Percentiles rank a stretch among this genome's conserved stretches.
These are phyloP conservation scores for Cyclospora cayetanensis DNA, from an alignment of 169 alveolate species.

Conservation along the genomic window DNA sequence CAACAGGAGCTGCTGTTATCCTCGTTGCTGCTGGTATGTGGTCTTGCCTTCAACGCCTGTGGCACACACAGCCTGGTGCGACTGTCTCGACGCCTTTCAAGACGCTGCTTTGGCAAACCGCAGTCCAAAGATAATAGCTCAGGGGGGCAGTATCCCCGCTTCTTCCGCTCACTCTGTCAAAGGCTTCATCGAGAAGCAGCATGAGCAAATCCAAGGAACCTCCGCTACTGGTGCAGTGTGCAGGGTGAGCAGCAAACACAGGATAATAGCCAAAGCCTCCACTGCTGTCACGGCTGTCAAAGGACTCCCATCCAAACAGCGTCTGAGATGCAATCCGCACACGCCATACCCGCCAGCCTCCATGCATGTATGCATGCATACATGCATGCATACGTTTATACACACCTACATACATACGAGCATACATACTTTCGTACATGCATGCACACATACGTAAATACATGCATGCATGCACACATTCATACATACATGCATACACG, in stretches of 20 bases:
- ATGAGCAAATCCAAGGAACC: conserved; percentile 33
- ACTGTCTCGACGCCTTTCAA: background rate
- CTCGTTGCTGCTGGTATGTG: background rate
- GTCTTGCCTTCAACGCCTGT: background rate
- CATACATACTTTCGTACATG: no score
- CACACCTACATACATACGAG: no score
- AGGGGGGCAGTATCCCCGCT: no score
- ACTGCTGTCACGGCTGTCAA: conserved; percentile 33
- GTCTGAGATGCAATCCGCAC: conserved; percentile 12
- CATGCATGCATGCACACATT: background rate
- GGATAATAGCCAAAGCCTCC: conserved; percentile 13
- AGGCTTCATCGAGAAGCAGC: conserved; percentile 32
- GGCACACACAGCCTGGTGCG: background rate
- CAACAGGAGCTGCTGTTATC: background rate
- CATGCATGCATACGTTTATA: no score
- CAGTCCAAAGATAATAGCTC: conserved; percentile 16
- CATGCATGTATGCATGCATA: no score
- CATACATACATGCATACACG: background rate
- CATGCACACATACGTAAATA: background rate
- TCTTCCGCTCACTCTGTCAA: conserved; percentile 45
- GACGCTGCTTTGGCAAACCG: conserved; percentile 29
- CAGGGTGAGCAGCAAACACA: conserved; percentile 49
- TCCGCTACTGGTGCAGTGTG: conserved; percentile 28
- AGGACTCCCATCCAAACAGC: conserved; percentile 43
- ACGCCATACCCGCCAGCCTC: no score